Evolutionary conservation across 2,329 filamentous ascomycete genomes (phyloP).

Genomic region (Trichoderma brevicompactum): DNA sequence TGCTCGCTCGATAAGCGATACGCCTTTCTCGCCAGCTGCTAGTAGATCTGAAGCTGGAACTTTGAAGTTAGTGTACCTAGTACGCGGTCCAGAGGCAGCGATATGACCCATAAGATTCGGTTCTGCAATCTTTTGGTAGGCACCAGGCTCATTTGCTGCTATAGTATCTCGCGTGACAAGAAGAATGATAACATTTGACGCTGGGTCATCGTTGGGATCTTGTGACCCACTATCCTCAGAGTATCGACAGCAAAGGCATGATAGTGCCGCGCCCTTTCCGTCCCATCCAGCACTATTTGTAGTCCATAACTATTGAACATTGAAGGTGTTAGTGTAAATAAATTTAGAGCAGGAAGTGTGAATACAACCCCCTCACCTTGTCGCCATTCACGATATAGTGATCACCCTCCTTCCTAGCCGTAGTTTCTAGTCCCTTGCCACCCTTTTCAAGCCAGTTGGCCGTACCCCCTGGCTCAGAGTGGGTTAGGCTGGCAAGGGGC

Average conservation of each 20-base stretch:
- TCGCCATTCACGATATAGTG: constrained; percentile 5
- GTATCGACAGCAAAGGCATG: constrained; percentile 7
- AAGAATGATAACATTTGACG: constrained; percentile 3
- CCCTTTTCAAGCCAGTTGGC: constrained; percentile 22
- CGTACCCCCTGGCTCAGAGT: constrained; percentile 11
- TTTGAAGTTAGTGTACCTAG: constrained; percentile 12
- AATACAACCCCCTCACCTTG: not conserved
- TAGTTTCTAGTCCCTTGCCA: constrained; percentile 14
- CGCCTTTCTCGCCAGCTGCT: not conserved
- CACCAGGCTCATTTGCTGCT: not conserved
- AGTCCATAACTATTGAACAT: not conserved
- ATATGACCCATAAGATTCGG: constrained; percentile 19
- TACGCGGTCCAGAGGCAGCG: not conserved
- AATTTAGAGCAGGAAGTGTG: not conserved
- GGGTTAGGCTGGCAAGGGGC: constrained; percentile 1
- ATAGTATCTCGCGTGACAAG: not conserved
- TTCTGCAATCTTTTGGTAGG: constrained; percentile 5
- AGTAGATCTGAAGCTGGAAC: constrained; percentile 3
- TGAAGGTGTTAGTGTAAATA: not conserved
- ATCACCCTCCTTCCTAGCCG: not conserved
- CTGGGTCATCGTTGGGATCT: constrained; percentile 7
- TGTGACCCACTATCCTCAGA: constrained; percentile 10
- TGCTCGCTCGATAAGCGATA: not conserved
- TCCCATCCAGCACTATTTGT: constrained; percentile 15
- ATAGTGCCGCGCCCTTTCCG: constrained; percentile 8